Percentiles rank a stretch among this genome's conserved stretches.
Evolutionary conservation across 306 rosid species (phyloP).

Genomic region (Quillaja saponaria): DNA sequence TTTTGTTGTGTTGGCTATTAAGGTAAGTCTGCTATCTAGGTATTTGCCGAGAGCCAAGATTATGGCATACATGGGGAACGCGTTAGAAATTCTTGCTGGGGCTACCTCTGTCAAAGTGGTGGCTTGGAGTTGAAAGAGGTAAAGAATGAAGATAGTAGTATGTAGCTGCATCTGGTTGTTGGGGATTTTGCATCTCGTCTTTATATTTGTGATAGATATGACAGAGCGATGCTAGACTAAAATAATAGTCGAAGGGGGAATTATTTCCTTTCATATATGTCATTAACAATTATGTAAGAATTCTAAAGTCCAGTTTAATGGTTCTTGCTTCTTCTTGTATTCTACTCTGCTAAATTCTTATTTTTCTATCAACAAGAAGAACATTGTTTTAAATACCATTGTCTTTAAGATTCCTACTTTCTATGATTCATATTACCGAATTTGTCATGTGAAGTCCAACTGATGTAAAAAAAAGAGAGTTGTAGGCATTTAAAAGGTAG

Average conservation of each 20-base stretch:
- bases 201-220: constrained; percentile 18
- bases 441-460: no score
- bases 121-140: constrained; percentile 98
- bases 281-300: neutral
- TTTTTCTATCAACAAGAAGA: no score
- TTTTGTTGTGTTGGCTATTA: constrained; percentile 24
- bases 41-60: constrained; percentile 94
- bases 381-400: no score
- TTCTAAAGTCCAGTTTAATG: neutral
- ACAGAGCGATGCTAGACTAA: constrained; percentile 14
- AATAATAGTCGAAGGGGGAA: neutral
- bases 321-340: neutral
- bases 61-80: constrained; percentile 95
- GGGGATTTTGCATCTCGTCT: constrained; percentile 25
- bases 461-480: no score
- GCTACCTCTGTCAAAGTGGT: constrained; percentile 99
- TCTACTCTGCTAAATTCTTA: neutral
- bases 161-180: constrained; percentile 27
- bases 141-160: constrained; percentile 26
- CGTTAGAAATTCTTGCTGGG: constrained; percentile 98
- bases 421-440: no score
- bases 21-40: constrained; percentile 50
- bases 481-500: no score
- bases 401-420: no score
- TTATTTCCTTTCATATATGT: neutral